These are phyloP conservation scores for Colletotrichum sp. DNA, from an alignment of 2,329 filamentous ascomycete species.

Conservation along the genomic window DNA sequence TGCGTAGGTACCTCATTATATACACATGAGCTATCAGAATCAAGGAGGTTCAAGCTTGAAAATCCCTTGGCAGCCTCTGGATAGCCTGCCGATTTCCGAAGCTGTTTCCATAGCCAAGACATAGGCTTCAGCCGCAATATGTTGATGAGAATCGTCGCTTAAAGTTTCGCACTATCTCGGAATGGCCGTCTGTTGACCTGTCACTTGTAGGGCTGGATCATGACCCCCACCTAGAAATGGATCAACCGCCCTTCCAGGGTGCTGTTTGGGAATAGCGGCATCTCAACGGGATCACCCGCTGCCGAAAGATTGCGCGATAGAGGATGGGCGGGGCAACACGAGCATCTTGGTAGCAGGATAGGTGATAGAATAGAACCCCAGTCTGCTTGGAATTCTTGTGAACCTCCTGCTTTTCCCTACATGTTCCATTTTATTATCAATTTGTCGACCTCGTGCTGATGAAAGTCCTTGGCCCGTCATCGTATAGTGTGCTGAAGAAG, in stretches of 20 bases:
- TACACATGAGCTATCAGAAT: too few relatives aligned
- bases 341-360: accelerated
- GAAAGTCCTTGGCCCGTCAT: accelerated
- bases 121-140: neutral
- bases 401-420: accelerated
- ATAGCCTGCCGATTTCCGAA: too few relatives aligned
- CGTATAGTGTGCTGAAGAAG: neutral
- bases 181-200: neutral
- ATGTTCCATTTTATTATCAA: neutral
- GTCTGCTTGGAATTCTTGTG: accelerated
- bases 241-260: neutral
- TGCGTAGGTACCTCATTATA: too few relatives aligned
- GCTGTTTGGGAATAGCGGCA: neutral
- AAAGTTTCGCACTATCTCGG: neutral
- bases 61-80: too few relatives aligned
- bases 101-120: too few relatives aligned
- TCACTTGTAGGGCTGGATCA: neutral
- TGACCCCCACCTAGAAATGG: neutral
- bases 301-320: neutral
- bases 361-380: accelerated
- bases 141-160: neutral
- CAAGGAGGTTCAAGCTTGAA: too few relatives aligned
- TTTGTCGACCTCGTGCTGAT: neutral
- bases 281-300: neutral
- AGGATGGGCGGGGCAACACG: accelerated